phyloP scores from a whole-genome alignment of 1,139 yeast genomes.

The Sugiyamaella novakii region DNA sequence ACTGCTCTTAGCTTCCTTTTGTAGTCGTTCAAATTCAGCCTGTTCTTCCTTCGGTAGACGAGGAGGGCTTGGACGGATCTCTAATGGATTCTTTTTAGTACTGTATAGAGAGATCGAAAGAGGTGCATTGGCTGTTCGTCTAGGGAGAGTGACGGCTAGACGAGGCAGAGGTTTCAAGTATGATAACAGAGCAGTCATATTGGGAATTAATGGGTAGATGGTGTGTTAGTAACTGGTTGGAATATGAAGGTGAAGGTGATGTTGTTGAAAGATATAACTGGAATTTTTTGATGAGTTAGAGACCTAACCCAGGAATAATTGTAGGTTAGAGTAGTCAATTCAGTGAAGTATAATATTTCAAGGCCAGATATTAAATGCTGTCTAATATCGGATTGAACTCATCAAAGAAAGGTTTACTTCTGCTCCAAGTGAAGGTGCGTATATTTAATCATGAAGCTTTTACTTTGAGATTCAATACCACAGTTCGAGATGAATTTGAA shows the following conservation, averaged over 20 bases:
- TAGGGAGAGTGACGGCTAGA: background rate
- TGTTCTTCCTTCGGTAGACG: conserved; percentile 83
- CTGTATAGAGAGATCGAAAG: conserved; percentile 4
- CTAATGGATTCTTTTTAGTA: conserved; percentile 10
- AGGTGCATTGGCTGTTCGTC: background rate
- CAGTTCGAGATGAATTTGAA: too few species aligned
- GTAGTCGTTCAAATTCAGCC: conserved; percentile 86
- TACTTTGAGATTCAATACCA: too few species aligned
- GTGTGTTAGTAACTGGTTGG: background rate
- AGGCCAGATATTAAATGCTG: too few species aligned
- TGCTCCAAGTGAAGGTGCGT: too few species aligned
- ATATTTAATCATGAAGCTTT: too few species aligned
- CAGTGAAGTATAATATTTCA: too few species aligned
- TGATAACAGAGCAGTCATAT: background rate
- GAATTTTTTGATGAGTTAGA: too few species aligned
- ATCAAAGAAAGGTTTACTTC: too few species aligned
- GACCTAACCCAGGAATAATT: too few species aligned
- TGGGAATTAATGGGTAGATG: background rate
- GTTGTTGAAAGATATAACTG: too few species aligned
- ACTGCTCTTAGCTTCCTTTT: conserved; percentile 77
- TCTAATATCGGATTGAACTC: too few species aligned
- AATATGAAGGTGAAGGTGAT: background rate
- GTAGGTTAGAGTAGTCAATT: too few species aligned
- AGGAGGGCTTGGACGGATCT: conserved; percentile 72
- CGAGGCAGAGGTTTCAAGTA: background rate